These are phyloP conservation scores for Isabelozyma heimii DNA, from an alignment of 805 yeast genomes.

Conservation along the genomic window DNA sequence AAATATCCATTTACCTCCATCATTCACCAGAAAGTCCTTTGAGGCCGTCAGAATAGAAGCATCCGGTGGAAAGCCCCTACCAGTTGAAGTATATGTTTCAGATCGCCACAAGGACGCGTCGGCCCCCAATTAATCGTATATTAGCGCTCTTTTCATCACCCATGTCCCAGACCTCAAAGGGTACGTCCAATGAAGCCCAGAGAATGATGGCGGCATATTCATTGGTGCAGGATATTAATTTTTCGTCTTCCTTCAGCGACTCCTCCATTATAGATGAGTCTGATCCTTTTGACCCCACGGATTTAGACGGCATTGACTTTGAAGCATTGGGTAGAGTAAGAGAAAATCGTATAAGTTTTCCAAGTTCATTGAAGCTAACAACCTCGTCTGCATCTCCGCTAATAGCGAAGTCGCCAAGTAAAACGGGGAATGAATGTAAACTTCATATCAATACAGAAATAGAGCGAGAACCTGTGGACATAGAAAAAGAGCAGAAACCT, in stretches of 20 bases:
- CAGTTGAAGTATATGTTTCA: background rate
- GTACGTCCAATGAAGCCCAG: background rate
- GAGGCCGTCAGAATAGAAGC: background rate
- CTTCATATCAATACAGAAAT: too few species aligned
- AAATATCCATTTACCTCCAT: background rate
- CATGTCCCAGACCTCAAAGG: background rate
- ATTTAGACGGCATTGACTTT: constrained; percentile 12
- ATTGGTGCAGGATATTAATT: constrained; percentile 9
- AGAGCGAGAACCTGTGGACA: too few species aligned
- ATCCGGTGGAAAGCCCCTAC: background rate
- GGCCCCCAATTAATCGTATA: background rate
- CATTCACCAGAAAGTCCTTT: background rate
- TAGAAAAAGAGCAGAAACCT: too few species aligned
- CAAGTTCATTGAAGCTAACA: background rate
- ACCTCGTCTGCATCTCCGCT: background rate
- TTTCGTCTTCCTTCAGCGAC: constrained; percentile 12
- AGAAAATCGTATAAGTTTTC: background rate
- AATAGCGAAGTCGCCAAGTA: background rate
- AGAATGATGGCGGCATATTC: background rate
- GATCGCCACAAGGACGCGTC: background rate
- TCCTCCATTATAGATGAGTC: background rate
- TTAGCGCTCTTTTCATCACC: background rate
- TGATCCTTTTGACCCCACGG: constrained; percentile 16
- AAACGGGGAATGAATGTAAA: too few species aligned
- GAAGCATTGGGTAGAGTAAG: background rate